These are phyloP conservation scores for Colletotrichum neosansevieriae DNA, from an alignment of 2,329 filamentous ascomycete species.

Conservation along the genomic window DNA sequence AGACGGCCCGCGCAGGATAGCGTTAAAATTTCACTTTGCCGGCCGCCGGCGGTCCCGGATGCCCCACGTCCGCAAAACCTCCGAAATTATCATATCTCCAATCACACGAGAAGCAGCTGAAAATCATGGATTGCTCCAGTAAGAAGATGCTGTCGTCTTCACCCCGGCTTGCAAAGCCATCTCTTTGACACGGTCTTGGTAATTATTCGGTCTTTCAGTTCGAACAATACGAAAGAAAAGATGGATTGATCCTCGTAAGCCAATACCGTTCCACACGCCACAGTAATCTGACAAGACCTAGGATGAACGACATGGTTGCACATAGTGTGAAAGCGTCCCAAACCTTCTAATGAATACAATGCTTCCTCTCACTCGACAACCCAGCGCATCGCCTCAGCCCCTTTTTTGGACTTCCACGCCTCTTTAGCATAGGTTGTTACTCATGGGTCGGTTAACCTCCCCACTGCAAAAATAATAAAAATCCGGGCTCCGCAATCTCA, in stretches of 20 bases:
- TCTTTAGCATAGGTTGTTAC: constrained; percentile 29
- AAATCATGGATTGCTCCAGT: too few relatives aligned
- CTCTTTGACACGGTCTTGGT: too few relatives aligned
- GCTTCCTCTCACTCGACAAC: constrained; percentile 9
- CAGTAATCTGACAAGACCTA: constrained; percentile 37
- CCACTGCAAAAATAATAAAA: constrained; percentile 21
- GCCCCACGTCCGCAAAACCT: not conserved
- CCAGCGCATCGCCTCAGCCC: constrained; percentile 7
- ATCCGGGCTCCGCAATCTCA: constrained; percentile 36
- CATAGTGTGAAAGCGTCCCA: constrained; percentile 9
- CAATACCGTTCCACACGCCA: constrained; percentile 31
- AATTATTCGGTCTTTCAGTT: not conserved
- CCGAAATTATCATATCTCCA: too few relatives aligned
- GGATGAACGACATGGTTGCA: constrained; percentile 21
- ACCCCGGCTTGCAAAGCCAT: too few relatives aligned
- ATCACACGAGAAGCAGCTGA: too few relatives aligned
- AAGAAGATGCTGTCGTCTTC: too few relatives aligned
- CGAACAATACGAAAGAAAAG: constrained; percentile 11
- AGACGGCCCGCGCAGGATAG: not conserved
- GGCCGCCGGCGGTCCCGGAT: not conserved
- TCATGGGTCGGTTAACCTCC: constrained; percentile 25
- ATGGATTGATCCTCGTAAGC: constrained; percentile 34
- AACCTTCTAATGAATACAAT: constrained; percentile 39
- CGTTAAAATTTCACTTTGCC: not conserved
- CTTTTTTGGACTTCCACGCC: constrained; percentile 26